Evolutionary conservation across 106 monocot species (phyloP), one percentile per base, ranked within the genome.

Genomic region (Narthecium ossifragum): DNA sequence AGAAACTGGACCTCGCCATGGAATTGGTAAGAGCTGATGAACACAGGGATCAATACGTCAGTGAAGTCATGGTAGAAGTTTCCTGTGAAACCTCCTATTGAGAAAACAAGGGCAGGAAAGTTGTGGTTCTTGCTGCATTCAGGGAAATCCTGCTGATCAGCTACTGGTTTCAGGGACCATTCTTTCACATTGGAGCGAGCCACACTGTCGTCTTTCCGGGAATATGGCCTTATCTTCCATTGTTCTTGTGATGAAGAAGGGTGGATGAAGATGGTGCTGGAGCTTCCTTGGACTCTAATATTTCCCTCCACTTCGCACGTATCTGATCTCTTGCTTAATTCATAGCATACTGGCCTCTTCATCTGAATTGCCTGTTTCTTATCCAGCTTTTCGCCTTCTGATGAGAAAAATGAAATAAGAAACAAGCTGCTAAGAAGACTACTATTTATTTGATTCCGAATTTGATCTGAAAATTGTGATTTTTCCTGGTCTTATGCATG

Each of bases 41-140:
- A 81, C 12, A 81, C 40, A 2, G 86, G 86, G 26, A 86, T 46
- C 3, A 87, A 20, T 11, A 87, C 75, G 39, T 87, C 86, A 8
- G 86, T 81, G 75, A 75, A 87, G 59, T 87, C 86, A 37, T 87
- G 86, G 75, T 82, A 82, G 56, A 75, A 52, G 62, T 87, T 87
- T 9, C 87, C 87, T 25, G 82, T 79, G 66, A 66, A 87, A 9
- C 87, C 87, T 0, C 67, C 66, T 14, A 57, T 46, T 36, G 87
- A 87, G 69, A 87, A 82, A 46, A 88, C 26, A 14, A 88, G 17
- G 3, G 78, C 82, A 0, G 78, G 81, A 21, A 56, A 48, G 0
- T 36, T 51, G 65, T 72, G 59, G 25, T 58, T 78, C 2, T 15
- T 26, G 15, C 71, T 75, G 61, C 86, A 86, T 48, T 45, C 33